Conservation (phyloP, 495 filamentous ascomycete species). For the Hypoxylon subgilvum region DNA sequence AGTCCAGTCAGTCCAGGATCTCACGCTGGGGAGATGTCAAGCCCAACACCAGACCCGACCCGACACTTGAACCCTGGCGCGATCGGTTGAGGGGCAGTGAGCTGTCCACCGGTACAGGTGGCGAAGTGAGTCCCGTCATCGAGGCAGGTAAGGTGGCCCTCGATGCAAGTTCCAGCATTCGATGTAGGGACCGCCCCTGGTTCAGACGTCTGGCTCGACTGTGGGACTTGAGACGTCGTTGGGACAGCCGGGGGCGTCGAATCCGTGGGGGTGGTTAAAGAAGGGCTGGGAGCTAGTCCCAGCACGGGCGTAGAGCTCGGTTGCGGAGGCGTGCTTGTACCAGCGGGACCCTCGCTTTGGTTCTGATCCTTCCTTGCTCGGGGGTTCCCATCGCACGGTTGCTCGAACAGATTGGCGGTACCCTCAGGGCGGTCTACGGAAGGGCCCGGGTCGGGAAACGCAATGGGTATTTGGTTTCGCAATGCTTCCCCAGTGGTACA, state of each 20-base stretch:
- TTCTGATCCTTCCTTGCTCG: background rate
- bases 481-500: conserved; percentile 46
- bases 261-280: background rate
- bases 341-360: background rate
- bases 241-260: background rate
- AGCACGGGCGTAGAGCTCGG: background rate
- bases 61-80: conserved; percentile 33
- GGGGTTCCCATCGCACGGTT: conserved; percentile 36
- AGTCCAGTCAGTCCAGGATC: background rate
- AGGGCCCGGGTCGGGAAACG: conserved; percentile 32
- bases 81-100: conserved; percentile 26
- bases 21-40: conserved; percentile 30
- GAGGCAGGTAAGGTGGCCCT: conserved; percentile 37
- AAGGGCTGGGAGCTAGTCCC: background rate
- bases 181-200: background rate
- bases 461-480: conserved; percentile 45
- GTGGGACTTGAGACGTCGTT: background rate
- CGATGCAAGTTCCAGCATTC: conserved; percentile 11
- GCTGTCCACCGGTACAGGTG: conserved; percentile 32
- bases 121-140: conserved; percentile 30
- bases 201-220: conserved; percentile 1
- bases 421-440: conserved; percentile 38
- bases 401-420: conserved; percentile 26
- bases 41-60: conserved; percentile 26
- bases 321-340: background rate